Evolutionary conservation across 73 alveolate species (phyloP).

Genomic region (Tetrahymena thermophila): DNA sequence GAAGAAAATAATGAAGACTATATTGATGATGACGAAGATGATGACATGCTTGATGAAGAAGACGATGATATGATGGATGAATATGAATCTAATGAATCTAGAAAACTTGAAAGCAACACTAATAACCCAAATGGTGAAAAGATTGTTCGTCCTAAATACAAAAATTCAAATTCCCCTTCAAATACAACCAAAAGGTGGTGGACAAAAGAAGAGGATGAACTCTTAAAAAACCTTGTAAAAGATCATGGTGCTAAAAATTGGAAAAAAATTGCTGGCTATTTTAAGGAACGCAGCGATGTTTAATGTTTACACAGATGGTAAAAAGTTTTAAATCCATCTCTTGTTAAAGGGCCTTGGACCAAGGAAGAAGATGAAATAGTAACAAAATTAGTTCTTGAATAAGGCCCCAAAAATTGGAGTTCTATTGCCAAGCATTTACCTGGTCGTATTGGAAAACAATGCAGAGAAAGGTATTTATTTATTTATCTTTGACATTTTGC

Average conservation of each 20-base stretch:
- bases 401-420: conserved; percentile 95
- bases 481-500: background rate
- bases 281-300: conserved; percentile 71
- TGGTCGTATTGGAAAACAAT: conserved; percentile 94
- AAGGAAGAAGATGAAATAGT: conserved; percentile 83
- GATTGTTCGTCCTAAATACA: background rate
- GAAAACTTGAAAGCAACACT: background rate
- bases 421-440: conserved; percentile 91
- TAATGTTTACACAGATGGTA: conserved; percentile 82
- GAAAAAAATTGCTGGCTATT: conserved; percentile 67
- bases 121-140: background rate
- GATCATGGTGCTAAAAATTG: conserved; percentile 70
- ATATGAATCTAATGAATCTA: background rate
- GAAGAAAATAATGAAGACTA: background rate
- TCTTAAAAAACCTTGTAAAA: conserved; percentile 45
- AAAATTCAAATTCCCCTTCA: background rate
- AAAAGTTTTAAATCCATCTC: conserved; percentile 72
- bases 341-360: conserved; percentile 95
- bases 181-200: conserved; percentile 40
- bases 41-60: background rate
- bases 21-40: background rate
- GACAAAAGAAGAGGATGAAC: conserved; percentile 66
- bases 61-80: background rate
- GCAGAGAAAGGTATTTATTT: conserved; percentile 79
- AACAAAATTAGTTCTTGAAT: conserved; percentile 74